Percentiles rank a stretch among this genome's conserved stretches.
These are phyloP conservation scores for Penicillium sp. DNA, from an alignment of 2,329 filamentous ascomycete genomes.

Conservation along the genomic window DNA sequence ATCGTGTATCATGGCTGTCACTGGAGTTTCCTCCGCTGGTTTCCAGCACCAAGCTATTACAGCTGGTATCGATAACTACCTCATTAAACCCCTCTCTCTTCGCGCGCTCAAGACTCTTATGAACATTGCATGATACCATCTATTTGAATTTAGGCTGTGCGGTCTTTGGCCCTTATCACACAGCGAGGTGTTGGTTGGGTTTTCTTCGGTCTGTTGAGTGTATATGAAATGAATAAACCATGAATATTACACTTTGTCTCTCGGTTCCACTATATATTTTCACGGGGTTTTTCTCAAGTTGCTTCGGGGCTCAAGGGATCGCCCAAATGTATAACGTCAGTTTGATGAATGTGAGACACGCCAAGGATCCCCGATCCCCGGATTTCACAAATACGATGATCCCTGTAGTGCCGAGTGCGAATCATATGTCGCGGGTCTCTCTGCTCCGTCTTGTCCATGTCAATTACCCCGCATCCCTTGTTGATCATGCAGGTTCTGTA, in stretches of 20 bases:
- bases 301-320: too few species aligned
- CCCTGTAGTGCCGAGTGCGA: background rate
- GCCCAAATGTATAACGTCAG: background rate
- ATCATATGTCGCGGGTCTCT: background rate
- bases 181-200: background rate
- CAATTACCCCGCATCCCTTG: background rate
- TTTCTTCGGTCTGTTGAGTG: background rate
- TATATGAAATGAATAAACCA: background rate
- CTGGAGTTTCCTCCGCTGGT: slow-evolving; percentile 32
- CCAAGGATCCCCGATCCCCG: background rate
- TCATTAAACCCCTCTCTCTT: slow-evolving; percentile 37
- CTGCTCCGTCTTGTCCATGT: slow-evolving; percentile 1
- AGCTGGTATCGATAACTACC: slow-evolving; percentile 35
- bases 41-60: slow-evolving; percentile 34
- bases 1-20: slow-evolving; percentile 34
- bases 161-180: background rate
- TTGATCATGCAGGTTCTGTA: background rate
- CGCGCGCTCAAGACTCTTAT: slow-evolving; percentile 32
- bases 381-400: background rate
- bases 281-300: too few species aligned
- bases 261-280: background rate
- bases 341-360: background rate
- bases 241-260: background rate
- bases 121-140: slow-evolving; percentile 11
- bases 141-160: background rate